phyloP scores from a whole-genome alignment of 208 protist genomes.

The Porcisia hertigi region DNA sequence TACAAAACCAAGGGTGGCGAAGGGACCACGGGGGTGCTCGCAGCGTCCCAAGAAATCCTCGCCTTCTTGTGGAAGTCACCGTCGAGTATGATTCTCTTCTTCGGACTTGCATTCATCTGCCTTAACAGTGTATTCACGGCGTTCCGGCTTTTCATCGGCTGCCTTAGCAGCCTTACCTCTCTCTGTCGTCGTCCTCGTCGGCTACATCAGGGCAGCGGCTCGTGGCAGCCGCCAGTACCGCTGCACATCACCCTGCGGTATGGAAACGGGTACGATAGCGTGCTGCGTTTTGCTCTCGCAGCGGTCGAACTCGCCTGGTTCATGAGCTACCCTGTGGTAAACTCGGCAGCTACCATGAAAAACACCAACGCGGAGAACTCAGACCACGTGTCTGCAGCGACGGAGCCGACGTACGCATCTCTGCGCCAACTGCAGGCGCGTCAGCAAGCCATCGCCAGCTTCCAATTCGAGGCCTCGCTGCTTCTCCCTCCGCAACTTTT shows the following conservation, averaged over 20 bases:
- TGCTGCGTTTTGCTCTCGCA: conserved; percentile 41
- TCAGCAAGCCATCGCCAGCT: conserved; percentile 31
- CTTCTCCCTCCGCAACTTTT: conserved; percentile 37
- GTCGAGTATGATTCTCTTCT: conserved; percentile 34
- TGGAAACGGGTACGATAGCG: conserved; percentile 57
- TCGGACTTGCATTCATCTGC: conserved; percentile 27
- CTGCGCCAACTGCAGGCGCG: conserved; percentile 26
- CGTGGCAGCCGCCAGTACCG: conserved; percentile 24
- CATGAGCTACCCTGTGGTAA: conserved; percentile 36
- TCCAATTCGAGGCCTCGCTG: conserved; percentile 31
- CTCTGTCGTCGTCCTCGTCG: conserved; percentile 11
- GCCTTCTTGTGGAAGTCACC: conserved; percentile 31
- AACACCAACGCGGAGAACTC: conserved; percentile 2
- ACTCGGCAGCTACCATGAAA: conserved; percentile 16
- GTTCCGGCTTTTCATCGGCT: conserved; percentile 6
- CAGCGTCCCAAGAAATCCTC: conserved; percentile 9
- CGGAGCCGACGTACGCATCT: conserved; percentile 27
- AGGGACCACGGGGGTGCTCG: neutral
- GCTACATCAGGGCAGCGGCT: conserved; percentile 5
- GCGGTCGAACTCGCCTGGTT: conserved; percentile 56
- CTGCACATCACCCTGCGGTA: conserved; percentile 41
- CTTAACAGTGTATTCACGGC: conserved; percentile 18
- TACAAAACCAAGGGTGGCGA: conserved; percentile 12
- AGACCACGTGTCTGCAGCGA: neutral
- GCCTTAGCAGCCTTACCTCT: conserved; percentile 24